Conservation (phyloP, 2,329 filamentous ascomycete genomes). For the Talaromyces sp. region DNA sequence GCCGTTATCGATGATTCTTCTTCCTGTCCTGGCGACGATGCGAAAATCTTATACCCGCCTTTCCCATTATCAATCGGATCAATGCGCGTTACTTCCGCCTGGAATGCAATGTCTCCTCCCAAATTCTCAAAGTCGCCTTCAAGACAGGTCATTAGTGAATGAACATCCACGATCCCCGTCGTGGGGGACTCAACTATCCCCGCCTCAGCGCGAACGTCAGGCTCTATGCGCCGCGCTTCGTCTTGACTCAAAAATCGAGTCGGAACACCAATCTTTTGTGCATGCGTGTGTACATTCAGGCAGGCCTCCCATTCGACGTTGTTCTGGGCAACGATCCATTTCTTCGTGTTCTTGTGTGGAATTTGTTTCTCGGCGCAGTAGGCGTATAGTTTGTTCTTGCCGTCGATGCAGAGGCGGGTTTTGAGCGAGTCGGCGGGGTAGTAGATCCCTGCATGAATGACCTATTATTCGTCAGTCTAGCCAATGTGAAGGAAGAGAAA, state of each 20-base stretch:
- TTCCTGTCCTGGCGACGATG: slow-evolving; percentile 29
- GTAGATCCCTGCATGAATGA: slow-evolving; percentile 94
- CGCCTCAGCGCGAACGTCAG: slow-evolving; percentile 66
- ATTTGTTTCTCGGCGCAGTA: slow-evolving; percentile 68
- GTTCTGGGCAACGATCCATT: slow-evolving; percentile 93
- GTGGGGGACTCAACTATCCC: slow-evolving; percentile 79
- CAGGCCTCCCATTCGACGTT: slow-evolving; percentile 62
- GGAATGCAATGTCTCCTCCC: slow-evolving; percentile 71
- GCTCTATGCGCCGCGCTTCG: slow-evolving; percentile 66
- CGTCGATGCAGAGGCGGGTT: slow-evolving; percentile 74
- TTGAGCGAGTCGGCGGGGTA: slow-evolving; percentile 76
- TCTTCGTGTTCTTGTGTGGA: slow-evolving; percentile 71
- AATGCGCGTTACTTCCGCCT: slow-evolving; percentile 62
- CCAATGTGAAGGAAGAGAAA: no score
- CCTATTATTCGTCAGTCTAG: slow-evolving; percentile 46
- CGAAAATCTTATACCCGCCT: slow-evolving; percentile 67
- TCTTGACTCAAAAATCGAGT: slow-evolving; percentile 63
- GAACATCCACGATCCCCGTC: slow-evolving; percentile 88
- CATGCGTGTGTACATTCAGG: slow-evolving; percentile 52
- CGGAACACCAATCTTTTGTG: slow-evolving; percentile 59
- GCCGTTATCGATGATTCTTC: slow-evolving; percentile 58
- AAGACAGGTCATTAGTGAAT: slow-evolving; percentile 77
- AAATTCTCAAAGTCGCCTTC: slow-evolving; percentile 71
- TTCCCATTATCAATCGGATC: slow-evolving; percentile 51
- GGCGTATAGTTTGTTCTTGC: slow-evolving; percentile 72